phyloP scores from a whole-genome alignment of 202 grass and related monocot genomes.

The Brachypodium distachyon region DNA sequence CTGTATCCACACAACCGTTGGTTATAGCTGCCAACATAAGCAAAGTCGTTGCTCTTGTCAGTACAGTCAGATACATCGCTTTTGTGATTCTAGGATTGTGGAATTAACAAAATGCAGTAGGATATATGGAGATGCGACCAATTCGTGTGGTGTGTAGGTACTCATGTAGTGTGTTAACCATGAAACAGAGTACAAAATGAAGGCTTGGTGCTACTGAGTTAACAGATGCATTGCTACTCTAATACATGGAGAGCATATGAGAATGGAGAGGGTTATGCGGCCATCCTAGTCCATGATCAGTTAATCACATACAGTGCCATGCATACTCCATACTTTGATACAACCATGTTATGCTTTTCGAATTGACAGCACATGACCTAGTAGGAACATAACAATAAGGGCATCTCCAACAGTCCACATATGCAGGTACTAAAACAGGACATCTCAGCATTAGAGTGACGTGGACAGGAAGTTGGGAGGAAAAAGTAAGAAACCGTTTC shows the following conservation, averaged over 20 bases:
- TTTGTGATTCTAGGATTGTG: background rate
- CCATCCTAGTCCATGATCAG: background rate
- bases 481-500: too few relatives aligned
- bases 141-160: background rate
- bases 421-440: too few relatives aligned
- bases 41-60: background rate
- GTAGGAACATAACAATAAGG: background rate
- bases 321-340: background rate
- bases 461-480: too few relatives aligned
- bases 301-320: background rate
- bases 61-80: background rate
- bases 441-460: too few relatives aligned
- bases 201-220: background rate
- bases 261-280: background rate
- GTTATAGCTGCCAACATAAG: conserved; percentile 11
- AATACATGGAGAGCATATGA: background rate
- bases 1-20: conserved; percentile 20
- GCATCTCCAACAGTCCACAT: too few relatives aligned
- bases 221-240: background rate
- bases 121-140: background rate
- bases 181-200: background rate
- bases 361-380: background rate
- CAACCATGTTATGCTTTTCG: background rate
- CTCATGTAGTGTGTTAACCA: background rate
- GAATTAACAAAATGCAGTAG: background rate